phyloP scores from a whole-genome alignment of 169 alveolate species.

The Eimeria tenella region DNA sequence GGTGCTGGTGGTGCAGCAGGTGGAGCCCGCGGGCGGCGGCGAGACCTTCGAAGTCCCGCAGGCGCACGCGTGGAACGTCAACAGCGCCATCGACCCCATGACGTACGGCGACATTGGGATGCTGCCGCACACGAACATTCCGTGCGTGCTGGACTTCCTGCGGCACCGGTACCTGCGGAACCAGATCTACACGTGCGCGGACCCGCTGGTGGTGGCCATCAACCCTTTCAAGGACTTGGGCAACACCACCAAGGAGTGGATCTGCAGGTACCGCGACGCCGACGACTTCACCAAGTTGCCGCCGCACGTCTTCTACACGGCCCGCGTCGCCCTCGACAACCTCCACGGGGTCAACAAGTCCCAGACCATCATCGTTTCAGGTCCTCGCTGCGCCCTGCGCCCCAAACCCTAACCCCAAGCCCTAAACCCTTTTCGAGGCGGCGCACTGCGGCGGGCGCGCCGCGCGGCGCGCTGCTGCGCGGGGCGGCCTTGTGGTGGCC shows the following conservation, averaged over 20 bases:
- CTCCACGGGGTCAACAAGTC: slow-evolving; percentile 88
- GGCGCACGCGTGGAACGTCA: slow-evolving; percentile 91
- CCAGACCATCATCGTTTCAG: slow-evolving; percentile 97
- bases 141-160: slow-evolving; percentile 93
- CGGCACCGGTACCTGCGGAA: slow-evolving; percentile 90
- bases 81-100: slow-evolving; percentile 93
- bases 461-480: too few species aligned
- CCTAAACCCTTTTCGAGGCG: too few species aligned
- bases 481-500: too few species aligned
- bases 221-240: slow-evolving; percentile 94
- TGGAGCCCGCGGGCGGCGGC: slow-evolving; percentile 88
- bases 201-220: slow-evolving; percentile 93
- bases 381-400: too few species aligned
- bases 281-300: slow-evolving; percentile 85
- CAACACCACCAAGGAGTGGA: slow-evolving; percentile 90
- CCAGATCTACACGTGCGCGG: slow-evolving; percentile 94
- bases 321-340: slow-evolving; percentile 92
- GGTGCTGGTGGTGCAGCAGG: slow-evolving; percentile 87
- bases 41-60: slow-evolving; percentile 89
- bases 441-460: too few species aligned
- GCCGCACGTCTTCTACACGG: slow-evolving; percentile 94
- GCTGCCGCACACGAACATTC: slow-evolving; percentile 94
- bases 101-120: slow-evolving; percentile 95
- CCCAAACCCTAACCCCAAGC: too few species aligned
- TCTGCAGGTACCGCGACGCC: slow-evolving; percentile 87